Percentiles rank a stretch among this genome's conserved stretches.
phyloP scores from a whole-genome alignment of 1,284 basidiomycete genomes.

The Pyrrhoderma noxium region DNA sequence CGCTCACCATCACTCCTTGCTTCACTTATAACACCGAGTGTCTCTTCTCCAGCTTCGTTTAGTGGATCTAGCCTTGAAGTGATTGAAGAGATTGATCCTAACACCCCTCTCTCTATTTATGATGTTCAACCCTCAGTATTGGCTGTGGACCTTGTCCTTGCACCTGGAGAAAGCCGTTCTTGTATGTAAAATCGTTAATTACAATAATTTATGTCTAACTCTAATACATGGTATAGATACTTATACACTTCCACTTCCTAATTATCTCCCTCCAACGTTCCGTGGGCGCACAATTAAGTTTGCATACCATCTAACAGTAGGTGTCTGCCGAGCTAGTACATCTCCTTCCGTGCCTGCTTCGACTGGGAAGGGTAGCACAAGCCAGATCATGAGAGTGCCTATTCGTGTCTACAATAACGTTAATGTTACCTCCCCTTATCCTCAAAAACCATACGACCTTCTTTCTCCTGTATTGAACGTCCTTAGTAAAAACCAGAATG shows the following conservation, averaged over 20 bases:
- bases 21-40: constrained; percentile 12
- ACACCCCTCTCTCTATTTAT: constrained; percentile 70
- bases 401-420: constrained; percentile 85
- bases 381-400: constrained; percentile 82
- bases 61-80: constrained; percentile 16
- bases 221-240: constrained; percentile 44
- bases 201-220: constrained; percentile 7
- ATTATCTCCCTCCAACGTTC: constrained; percentile 84
- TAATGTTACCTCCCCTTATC: constrained; percentile 38
- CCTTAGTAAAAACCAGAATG: constrained; percentile 23
- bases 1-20: constrained; percentile 13
- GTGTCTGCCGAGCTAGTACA: constrained; percentile 58
- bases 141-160: constrained; percentile 71
- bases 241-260: constrained; percentile 70
- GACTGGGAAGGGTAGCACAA: constrained; percentile 37
- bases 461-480: constrained; percentile 54
- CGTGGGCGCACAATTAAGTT: constrained; percentile 79
- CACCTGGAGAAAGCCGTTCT: constrained; percentile 73
- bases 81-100: constrained; percentile 49
- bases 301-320: constrained; percentile 83
- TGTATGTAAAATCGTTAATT: constrained; percentile 45
- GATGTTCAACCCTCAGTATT: constrained; percentile 79
- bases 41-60: constrained; percentile 13
- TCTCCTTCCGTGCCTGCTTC: background rate
- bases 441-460: constrained; percentile 55